Base-by-base conservation (phyloP, 192 early-diverging fungal genomes). In the Coemansia sp. region DNA sequence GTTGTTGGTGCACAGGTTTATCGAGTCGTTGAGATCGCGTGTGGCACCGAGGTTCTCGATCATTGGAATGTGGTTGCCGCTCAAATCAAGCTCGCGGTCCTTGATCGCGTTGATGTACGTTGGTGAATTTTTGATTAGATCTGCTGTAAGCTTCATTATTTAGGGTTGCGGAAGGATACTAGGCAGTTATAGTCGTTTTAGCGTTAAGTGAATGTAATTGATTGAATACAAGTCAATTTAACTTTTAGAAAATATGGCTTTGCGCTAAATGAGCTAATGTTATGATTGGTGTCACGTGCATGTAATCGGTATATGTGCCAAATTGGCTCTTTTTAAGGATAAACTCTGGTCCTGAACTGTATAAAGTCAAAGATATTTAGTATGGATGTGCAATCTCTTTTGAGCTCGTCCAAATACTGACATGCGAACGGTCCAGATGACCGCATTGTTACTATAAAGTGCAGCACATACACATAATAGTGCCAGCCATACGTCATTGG, bases 1-100 rank as follows among this genome's bases (percentile, higher is more conserved):
- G 25, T 93, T 92, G 72, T 99, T 99, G 69, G 93, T 85, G 54
- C 92, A 91, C 30, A 99, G 76, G 72, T 99, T 93, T 41, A 99
- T 79, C 10, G 91, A 82, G 70, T 98, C 95, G 82, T 97, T 87
- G 52, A 85, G 81, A 69, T 99, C 92, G 86, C 92, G 95, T 22
- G 95, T 92, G 15, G 90, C 89, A 33, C 93, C 90, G 14, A 99
- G 81, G 76, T 99, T 98, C 75, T 99, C 97, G 58, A 99, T 92
- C 57, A 82, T 69, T 42, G 90, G 82, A 22, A 98, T 94, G 63
- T 93, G 91, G 55, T 89, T 83, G 51, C 90, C 88, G 74, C 93
- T 82, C 48, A 99, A 74, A 58, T 93, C 89, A 48, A 99, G 84
- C 74, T 94, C 92, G 45, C 91, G 80, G 74, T 96, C 94, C 72